A percentile compares a stretch with the other conserved stretches of the same genome.
These are phyloP conservation scores for Aristolochia californica DNA, from an alignment of 164 flowering plant genomes.

Conservation along the genomic window DNA sequence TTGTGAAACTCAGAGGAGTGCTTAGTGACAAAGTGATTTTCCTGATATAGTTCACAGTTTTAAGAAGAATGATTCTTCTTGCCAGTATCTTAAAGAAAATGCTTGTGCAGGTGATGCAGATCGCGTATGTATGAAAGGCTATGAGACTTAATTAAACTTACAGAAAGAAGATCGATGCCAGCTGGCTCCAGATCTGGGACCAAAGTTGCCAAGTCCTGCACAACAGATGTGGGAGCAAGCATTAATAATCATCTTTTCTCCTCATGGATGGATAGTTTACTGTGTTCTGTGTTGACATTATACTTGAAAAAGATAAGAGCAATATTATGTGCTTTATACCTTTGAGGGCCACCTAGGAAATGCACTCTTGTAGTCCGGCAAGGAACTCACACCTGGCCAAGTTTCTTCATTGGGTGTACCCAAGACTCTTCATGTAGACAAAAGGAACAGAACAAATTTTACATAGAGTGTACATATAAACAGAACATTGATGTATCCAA, in stretches of 20 bases:
- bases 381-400: constrained; percentile 93
- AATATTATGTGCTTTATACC: constrained; percentile 23
- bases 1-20: no score
- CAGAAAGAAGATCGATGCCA: constrained; percentile 83
- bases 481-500: neutral
- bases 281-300: neutral
- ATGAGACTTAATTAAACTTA: constrained; percentile 27
- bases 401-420: constrained; percentile 89
- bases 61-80: no score
- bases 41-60: no score
- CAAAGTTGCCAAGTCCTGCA: constrained; percentile 61
- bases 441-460: neutral
- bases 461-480: neutral
- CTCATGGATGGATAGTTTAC: neutral
- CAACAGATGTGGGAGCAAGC: constrained; percentile 4
- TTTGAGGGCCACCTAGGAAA: constrained; percentile 86
- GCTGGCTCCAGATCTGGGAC: constrained; percentile 72
- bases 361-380: constrained; percentile 83
- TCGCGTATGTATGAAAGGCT: neutral
- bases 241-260: neutral
- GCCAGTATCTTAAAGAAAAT: no score
- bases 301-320: neutral
- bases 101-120: no score
- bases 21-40: no score
- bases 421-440: constrained; percentile 39